phyloP scores from a whole-genome alignment of 2,329 filamentous ascomycete genomes.

The Neonectria faginata region DNA sequence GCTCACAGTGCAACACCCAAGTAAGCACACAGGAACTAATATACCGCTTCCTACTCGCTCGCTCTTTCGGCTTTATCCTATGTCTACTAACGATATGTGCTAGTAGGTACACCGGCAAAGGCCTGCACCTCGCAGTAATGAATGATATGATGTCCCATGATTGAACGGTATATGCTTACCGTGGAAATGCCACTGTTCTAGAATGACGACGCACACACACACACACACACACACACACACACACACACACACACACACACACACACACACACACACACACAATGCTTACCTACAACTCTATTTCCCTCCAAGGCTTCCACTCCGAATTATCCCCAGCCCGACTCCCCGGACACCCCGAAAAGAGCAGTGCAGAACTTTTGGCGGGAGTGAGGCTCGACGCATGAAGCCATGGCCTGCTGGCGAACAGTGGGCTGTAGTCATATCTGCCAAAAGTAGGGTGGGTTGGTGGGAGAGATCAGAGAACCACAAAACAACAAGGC shows the following conservation, averaged over 20 bases:
- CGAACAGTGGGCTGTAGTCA: slow-evolving; percentile 2
- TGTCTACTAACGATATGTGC: background rate
- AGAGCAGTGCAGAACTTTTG: slow-evolving; percentile 18
- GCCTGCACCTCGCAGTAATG: background rate
- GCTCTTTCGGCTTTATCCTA: background rate
- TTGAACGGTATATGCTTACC: background rate
- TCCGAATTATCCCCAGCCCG: slow-evolving; percentile 13
- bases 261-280: background rate
- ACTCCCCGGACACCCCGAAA: slow-evolving; percentile 16
- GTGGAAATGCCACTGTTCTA: background rate
- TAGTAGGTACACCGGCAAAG: background rate
- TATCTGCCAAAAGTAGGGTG: background rate
- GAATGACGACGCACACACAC: background rate
- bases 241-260: background rate
- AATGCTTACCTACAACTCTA: slow-evolving; percentile 15
- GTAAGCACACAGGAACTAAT: background rate
- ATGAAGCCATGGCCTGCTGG: slow-evolving; percentile 12
- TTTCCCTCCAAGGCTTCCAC: slow-evolving; percentile 12
- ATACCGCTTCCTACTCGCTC: background rate
- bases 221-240: background rate
- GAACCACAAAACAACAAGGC: background rate
- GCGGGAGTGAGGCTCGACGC: slow-evolving; percentile 9
- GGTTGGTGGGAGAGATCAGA: background rate
- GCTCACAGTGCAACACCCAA: background rate
- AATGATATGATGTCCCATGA: background rate